Evolutionary conservation across 495 filamentous ascomycete genomes (phyloP).

Genomic region (Penicillium angulare): DNA sequence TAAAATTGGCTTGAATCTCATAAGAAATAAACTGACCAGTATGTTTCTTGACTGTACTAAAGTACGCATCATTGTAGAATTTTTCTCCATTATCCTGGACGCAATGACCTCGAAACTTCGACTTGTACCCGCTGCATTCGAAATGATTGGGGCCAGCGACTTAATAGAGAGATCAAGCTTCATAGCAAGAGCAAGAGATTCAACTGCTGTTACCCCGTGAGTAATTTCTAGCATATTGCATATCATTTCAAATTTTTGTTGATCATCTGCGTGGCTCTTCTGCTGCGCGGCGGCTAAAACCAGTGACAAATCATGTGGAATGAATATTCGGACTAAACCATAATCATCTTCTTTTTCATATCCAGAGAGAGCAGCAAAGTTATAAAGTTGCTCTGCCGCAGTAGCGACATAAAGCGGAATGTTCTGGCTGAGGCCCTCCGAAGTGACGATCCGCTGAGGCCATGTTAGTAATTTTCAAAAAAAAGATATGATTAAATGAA

Average conservation of each 20-base stretch:
- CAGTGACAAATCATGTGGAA: constrained; percentile 1
- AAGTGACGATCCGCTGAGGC: constrained; percentile 8
- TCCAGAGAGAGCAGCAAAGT: constrained; percentile 5
- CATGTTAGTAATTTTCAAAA: neutral
- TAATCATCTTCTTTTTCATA: constrained; percentile 9
- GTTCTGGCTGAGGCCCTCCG: constrained; percentile 8
- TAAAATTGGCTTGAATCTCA: no score
- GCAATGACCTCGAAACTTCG: no score
- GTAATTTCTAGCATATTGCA: constrained; percentile 3
- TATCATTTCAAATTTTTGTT: neutral
- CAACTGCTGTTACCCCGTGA: constrained; percentile 6
- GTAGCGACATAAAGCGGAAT: constrained; percentile 11
- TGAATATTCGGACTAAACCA: constrained; percentile 9
- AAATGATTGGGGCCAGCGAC: constrained; percentile 5
- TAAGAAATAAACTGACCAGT: constrained; percentile 5
- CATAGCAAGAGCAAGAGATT: constrained; percentile 8
- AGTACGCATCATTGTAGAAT: no score
- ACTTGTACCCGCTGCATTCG: constrained; percentile 9
- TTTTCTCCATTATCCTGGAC: no score
- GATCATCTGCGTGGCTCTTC: neutral
- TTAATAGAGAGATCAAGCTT: constrained; percentile 7
- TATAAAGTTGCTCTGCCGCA: constrained; percentile 9
- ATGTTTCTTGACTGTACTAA: constrained; percentile 1
- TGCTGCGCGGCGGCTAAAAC: constrained; percentile 3
- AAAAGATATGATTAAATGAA: no score